phyloP scores from a whole-genome alignment of 2,329 filamentous ascomycete species.

The Lecanoromycetidae sp. region DNA sequence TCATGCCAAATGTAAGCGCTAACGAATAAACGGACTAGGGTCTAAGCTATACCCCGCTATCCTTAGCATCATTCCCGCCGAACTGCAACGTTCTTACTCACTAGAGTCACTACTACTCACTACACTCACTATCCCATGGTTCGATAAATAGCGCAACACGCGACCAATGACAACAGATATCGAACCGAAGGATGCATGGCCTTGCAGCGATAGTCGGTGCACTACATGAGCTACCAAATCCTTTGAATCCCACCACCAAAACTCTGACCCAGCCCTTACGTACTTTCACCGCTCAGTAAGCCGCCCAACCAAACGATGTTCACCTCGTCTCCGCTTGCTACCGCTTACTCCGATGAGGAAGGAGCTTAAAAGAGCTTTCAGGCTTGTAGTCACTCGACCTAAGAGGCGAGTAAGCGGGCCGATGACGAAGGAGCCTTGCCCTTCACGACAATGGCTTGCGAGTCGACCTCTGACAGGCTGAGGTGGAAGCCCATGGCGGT shows the following conservation, averaged over 20 bases:
- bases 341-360: neutral
- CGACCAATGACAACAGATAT: neutral
- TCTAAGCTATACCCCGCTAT: too few relatives aligned
- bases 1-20: neutral
- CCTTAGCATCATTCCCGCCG: neutral
- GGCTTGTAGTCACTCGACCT: neutral
- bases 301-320: neutral
- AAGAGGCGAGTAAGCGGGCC: conserved; percentile 7
- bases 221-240: neutral
- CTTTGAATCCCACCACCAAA: neutral
- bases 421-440: conserved; percentile 7
- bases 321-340: neutral
- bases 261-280: neutral
- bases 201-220: neutral
- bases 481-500: neutral
- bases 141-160: neutral
- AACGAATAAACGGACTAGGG: neutral
- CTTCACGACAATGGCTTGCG: neutral
- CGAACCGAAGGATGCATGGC: neutral
- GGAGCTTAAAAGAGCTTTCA: too few relatives aligned
- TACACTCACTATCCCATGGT: neutral
- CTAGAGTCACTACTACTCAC: neutral
- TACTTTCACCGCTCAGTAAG: neutral
- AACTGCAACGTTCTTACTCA: neutral
- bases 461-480: too few relatives aligned